Evolutionary conservation across 2,329 filamentous ascomycete genomes (phyloP).

Genomic region (Claviceps monticola): DNA sequence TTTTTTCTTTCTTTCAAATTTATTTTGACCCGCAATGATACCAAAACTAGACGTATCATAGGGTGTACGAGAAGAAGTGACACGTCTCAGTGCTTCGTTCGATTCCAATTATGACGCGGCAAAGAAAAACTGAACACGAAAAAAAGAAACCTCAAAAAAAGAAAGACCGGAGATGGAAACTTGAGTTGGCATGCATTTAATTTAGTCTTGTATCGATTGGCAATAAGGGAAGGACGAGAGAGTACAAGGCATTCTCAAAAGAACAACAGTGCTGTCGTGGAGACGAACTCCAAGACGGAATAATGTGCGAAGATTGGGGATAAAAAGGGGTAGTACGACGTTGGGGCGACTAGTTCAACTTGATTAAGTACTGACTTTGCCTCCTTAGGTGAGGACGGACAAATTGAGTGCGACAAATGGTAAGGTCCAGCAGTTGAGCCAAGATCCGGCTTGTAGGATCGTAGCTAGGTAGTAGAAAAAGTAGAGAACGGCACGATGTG

Average conservation of each 20-base stretch:
- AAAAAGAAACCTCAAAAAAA: background rate
- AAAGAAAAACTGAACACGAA: background rate
- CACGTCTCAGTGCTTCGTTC: constrained; percentile 1
- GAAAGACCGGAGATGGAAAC: background rate
- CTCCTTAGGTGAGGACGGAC: background rate
- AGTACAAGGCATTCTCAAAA: background rate
- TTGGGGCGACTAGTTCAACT: background rate
- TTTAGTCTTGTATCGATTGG: background rate
- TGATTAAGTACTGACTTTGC: background rate
- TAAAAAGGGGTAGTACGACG: background rate
- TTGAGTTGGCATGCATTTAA: background rate
- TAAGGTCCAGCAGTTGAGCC: background rate
- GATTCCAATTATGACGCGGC: constrained; percentile 2
- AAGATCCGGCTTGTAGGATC: background rate
- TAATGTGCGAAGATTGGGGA: background rate
- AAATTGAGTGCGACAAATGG: background rate
- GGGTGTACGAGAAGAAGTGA: constrained; percentile 1
- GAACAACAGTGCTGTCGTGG: background rate
- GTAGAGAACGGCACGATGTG: background rate
- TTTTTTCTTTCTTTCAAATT: background rate
- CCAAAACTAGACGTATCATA: constrained; percentile 12
- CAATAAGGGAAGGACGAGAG: background rate
- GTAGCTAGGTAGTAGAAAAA: background rate
- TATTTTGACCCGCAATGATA: constrained; percentile 12
- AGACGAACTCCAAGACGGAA: background rate